Base-by-base conservation (phyloP, 331 rosid species). In the Acacia pycnantha region DNA sequence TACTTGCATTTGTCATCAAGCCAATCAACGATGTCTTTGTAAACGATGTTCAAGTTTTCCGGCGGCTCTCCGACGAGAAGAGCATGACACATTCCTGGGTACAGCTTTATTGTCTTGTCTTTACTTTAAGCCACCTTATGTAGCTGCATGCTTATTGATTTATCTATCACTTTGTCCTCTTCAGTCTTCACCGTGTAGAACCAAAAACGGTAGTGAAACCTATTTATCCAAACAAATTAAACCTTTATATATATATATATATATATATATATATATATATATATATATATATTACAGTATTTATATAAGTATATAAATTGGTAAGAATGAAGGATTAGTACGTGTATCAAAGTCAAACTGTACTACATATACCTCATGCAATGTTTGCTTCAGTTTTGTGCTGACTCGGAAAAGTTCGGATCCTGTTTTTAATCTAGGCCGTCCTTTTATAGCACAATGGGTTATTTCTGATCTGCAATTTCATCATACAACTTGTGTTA, bases 21-120 rank as follows among this genome's bases (percentile, higher is more conserved):
- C 99, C 99, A 95, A 5, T 11, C n/a, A 31, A 88, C 89, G 2
- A 95, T 90, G 51, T 95, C 99, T 1, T 89, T 65, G 80, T 90
- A 95, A 37, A 95, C 94, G 68, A 87, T 84, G 9, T 90, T 51
- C 51, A 84, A 75, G 72, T 96, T 93, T 47, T 93, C 89, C 0
- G 79, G 85, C 26, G 99, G 85, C 87, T 95, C 99, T 64, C 99
- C 98, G 8, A 92, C 91, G 37, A 96, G 84, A 10, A 96, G 79
- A 27, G 97, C 95, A 50, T 96, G 99, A 98, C 99, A 96, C 99
- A 96, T 96, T 43, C 61, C 81, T 3, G 97, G 92, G 67, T 96
- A 96, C 87, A 90, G 1, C 84, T 88, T 96, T 13, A 96, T 11
- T 16, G 93, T 89, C 93, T 92, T 96, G 44, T 96, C 98, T 2